phyloP scores from a whole-genome alignment of 164 flowering plant species.

The Litsea cubeba region DNA sequence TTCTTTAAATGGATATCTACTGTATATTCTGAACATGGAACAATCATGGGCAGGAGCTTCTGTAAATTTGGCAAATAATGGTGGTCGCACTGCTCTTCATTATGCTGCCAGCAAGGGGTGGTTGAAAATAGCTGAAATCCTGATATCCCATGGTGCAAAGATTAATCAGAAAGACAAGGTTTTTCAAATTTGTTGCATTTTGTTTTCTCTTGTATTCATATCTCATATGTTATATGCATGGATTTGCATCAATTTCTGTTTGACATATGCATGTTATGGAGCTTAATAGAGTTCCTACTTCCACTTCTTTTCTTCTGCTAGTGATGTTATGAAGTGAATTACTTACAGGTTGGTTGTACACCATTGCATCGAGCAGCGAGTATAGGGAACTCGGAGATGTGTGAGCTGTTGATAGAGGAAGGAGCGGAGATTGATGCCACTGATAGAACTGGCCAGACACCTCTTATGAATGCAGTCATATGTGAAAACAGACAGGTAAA shows the following conservation, averaged over 20 bases:
- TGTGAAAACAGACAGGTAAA: conserved; percentile 74
- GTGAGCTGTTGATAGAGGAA: conserved; percentile 89
- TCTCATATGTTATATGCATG: background rate
- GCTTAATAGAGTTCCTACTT: background rate
- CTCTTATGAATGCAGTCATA: conserved; percentile 88
- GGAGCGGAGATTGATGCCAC: conserved; percentile 87
- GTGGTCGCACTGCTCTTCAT: conserved; percentile 94
- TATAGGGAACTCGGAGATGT: conserved; percentile 63
- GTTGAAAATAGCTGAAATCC: conserved; percentile 63
- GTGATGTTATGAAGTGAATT: conserved; percentile 1
- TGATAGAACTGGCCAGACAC: conserved; percentile 82
- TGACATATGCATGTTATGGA: background rate
- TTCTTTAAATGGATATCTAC: background rate
- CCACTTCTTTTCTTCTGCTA: background rate
- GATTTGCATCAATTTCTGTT: background rate
- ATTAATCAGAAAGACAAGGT: conserved; percentile 80
- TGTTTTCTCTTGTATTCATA: background rate
- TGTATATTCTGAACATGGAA: background rate
- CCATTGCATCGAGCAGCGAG: conserved; percentile 98
- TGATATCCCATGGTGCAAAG: conserved; percentile 75
- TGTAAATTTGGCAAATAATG: conserved; percentile 75
- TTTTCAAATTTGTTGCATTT: conserved; percentile 16
- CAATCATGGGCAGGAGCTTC: conserved; percentile 57
- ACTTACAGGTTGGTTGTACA: conserved; percentile 82
- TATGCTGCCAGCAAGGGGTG: conserved; percentile 98